phyloP scores from a whole-genome alignment of 73 alveolate genomes.

The Stentor roeselii region DNA sequence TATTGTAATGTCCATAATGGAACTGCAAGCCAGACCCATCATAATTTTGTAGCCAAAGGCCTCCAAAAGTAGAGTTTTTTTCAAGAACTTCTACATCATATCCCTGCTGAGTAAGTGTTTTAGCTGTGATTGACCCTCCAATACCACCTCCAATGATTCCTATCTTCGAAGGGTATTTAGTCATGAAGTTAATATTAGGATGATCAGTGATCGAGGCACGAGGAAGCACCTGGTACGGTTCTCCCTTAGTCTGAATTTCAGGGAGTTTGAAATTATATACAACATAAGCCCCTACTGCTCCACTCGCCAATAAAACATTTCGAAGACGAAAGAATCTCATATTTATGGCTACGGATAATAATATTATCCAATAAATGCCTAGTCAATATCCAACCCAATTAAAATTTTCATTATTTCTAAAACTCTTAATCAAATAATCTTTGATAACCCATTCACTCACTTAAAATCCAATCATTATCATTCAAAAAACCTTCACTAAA shows the following conservation, averaged over 20 bases:
- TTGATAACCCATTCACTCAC: no score
- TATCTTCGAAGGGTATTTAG: background rate
- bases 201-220: slow-evolving; percentile 6
- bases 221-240: slow-evolving; percentile 15
- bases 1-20: background rate
- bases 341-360: no score
- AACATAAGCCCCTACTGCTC: background rate
- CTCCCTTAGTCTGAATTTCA: background rate
- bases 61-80: background rate
- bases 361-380: no score
- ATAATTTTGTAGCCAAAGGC: background rate
- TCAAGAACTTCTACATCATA: slow-evolving; percentile 22
- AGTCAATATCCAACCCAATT: no score
- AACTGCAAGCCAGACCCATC: slow-evolving; percentile 19
- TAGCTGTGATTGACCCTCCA: slow-evolving; percentile 4
- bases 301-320: no score
- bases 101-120: slow-evolving; percentile 21
- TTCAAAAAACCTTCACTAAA: no score
- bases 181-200: background rate
- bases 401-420: no score
- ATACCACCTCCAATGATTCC: background rate
- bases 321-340: no score
- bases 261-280: background rate
- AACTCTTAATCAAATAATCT: no score
- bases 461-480: no score